Evolutionary conservation across 129 eudicot species (phyloP).

Genomic region (Apium graveolens): DNA sequence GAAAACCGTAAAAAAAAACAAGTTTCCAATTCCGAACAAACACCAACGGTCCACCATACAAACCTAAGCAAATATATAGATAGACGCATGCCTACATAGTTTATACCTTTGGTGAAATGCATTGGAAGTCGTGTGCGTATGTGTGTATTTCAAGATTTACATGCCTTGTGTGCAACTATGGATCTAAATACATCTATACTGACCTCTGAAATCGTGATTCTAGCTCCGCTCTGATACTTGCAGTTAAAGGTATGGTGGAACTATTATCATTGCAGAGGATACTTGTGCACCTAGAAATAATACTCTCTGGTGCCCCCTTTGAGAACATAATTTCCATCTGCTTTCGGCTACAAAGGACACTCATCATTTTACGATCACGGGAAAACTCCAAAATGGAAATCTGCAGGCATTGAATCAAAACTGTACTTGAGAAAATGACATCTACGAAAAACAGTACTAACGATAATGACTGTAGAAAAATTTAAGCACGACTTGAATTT

Average conservation of each 20-base stretch:
- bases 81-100: neutral
- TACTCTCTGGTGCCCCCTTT: slow-evolving; percentile 99
- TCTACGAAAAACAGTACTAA: no score
- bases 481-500: neutral
- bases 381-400: slow-evolving; percentile 87
- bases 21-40: neutral
- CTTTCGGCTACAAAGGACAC: slow-evolving; percentile 94
- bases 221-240: slow-evolving; percentile 61
- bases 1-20: no score
- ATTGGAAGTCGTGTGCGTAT: neutral
- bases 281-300: slow-evolving; percentile 74
- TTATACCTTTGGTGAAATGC: neutral
- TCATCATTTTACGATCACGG: slow-evolving; percentile 99
- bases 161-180: neutral
- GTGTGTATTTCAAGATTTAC: neutral
- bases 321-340: slow-evolving; percentile 89
- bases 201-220: slow-evolving; percentile 83
- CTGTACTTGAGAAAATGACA: slow-evolving; percentile 6
- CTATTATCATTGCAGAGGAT: slow-evolving; percentile 91
- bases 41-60: neutral
- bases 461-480: neutral
- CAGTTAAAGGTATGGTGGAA: slow-evolving; percentile 70
- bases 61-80: neutral
- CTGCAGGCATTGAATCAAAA: slow-evolving; percentile 35
- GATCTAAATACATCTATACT: slow-evolving; percentile 1